phyloP scores from a whole-genome alignment of 495 filamentous ascomycete genomes.

The Penicillium cosmopolitanum region DNA sequence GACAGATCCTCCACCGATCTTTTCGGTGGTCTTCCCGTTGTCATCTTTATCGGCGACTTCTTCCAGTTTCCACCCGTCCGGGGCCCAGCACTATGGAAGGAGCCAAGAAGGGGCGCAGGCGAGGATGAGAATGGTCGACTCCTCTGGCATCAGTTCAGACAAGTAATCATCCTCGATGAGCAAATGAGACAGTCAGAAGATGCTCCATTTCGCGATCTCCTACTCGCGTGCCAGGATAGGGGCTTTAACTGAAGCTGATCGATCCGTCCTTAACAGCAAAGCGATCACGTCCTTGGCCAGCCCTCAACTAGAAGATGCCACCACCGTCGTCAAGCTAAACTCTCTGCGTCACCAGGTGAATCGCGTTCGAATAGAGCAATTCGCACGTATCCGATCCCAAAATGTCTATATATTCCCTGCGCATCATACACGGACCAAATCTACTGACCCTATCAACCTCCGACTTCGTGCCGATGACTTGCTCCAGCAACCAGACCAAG shows the following conservation, averaged over 20 bases:
- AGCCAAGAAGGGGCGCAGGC: background rate
- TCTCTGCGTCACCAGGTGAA: background rate
- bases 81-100: background rate
- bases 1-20: background rate
- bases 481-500: background rate
- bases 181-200: conserved; percentile 2
- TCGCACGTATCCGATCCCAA: background rate
- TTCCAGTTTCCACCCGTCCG: conserved; percentile 1
- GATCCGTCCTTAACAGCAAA: background rate
- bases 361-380: background rate
- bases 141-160: conserved; percentile 16
- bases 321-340: background rate
- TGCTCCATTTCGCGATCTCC: background rate
- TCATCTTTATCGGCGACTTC: conserved; percentile 4
- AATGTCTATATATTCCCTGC: background rate
- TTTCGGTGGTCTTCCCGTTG: conserved; percentile 1
- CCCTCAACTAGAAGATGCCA: background rate
- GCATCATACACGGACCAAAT: background rate
- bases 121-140: conserved; percentile 5
- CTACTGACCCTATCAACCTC: background rate
- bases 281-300: background rate
- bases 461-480: background rate
- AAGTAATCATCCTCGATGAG: conserved; percentile 9
- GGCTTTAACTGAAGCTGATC: background rate
- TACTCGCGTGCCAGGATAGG: background rate